Evolutionary conservation across 768 basidiomycete genomes (phyloP), one percentile per base, ranked within the genome.

Genomic region (Calvatia gigantea): DNA sequence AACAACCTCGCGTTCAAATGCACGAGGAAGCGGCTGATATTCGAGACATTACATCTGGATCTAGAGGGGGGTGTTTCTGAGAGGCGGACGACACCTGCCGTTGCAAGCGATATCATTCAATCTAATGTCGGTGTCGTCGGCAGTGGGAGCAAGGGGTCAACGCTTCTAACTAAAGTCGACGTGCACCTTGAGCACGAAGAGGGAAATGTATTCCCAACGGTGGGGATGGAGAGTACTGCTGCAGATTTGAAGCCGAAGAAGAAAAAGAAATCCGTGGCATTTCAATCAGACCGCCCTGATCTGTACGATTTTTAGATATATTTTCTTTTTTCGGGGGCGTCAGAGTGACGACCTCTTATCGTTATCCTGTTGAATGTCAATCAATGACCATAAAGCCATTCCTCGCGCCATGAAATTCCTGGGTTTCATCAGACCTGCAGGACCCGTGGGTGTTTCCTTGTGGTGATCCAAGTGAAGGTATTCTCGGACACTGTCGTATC

Each of bases 1-100:
- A 98, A 98, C 71, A 98, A 98, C 64, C 78, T 99, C 6, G 94
- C 89, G 11, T 99, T 98, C 79, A 90, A 87, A 67, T 89, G 91
- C 64, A 97, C 87, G 64, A 77, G 95, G 62, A 93, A 90, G 66
- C 75, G 93, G 47, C 77, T 98, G 54, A 73, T 95, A 19, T 83
- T 98, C 62, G 96, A 98, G 73, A 98, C 94, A 23, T 74, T 98
- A 56, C 93, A 96, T 70, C 75, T 96, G 23, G 87, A 89, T 66
- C 74, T 91, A 33, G 90, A 94, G 67, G 88, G 93, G n/a, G 89
- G 93, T 14, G 83, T 92, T 25, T 76, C 81, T 11, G 89, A 90
- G 67, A 76, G 91, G 46, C 80, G 86, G 58, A 91, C 88, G 8
- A 82, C 73, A 4, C 78, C 84, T 8, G 45, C 45, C 3, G 38